phyloP scores from a whole-genome alignment of 1,139 yeast species.

The Meyerozyma elateridarum region DNA sequence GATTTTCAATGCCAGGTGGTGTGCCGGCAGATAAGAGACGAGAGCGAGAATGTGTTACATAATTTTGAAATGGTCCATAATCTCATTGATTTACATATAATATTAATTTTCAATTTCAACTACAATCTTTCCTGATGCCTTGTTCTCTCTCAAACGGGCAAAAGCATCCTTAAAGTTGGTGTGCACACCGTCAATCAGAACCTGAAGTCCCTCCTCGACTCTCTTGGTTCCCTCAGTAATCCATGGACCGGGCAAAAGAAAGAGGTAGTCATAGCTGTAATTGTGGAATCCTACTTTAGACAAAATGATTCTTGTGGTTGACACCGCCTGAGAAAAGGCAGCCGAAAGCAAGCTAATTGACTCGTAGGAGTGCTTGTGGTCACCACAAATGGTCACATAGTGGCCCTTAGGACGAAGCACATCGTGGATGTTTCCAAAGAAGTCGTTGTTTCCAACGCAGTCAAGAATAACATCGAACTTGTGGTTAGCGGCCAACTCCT shows the following conservation, averaged over 20 bases:
- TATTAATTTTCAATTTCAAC: too few species aligned
- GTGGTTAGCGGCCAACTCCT: not conserved
- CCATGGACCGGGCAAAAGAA: conserved; percentile 5
- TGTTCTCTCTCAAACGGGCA: conserved; percentile 8
- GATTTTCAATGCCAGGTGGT: too few species aligned
- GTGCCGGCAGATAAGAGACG: too few species aligned
- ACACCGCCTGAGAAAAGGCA: not conserved
- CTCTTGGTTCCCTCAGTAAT: conserved; percentile 8
- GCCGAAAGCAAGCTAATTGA: conserved; percentile 3
- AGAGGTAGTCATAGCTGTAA: conserved; percentile 10
- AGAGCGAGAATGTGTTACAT: too few species aligned
- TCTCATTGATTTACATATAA: too few species aligned
- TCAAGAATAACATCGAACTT: conserved; percentile 37
- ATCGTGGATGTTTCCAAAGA: conserved; percentile 18
- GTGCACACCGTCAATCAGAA: conserved; percentile 11
- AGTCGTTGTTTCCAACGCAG: conserved; percentile 24
- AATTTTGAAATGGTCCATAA: too few species aligned
- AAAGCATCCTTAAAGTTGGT: conserved; percentile 9
- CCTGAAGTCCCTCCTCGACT: conserved; percentile 7
- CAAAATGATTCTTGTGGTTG: not conserved
- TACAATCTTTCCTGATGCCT: conserved; percentile 13
- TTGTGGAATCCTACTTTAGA: conserved; percentile 12
- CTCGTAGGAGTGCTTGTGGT: conserved; percentile 28
- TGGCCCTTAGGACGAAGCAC: conserved; percentile 33
- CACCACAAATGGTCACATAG: conserved; percentile 52